Conservation (phyloP, 352 stramenopile genomes). For the Phytophthora hibernalis region DNA sequence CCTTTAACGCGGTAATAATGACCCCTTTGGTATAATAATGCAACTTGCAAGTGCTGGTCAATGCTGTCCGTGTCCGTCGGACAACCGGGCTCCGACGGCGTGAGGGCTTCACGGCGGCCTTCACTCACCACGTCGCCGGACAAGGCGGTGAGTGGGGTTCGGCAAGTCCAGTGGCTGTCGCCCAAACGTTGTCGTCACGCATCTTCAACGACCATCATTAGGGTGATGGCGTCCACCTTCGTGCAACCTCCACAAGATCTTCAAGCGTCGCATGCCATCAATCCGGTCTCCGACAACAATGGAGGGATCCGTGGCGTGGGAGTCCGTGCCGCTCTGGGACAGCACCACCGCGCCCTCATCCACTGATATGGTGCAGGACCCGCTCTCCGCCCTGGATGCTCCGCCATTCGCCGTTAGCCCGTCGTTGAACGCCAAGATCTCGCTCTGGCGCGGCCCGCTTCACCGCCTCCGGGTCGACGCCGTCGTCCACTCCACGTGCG, state of each 20-base stretch:
- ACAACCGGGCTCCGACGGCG: slow-evolving; percentile 18
- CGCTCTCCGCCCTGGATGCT: slow-evolving; percentile 1
- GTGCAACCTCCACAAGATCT: slow-evolving; percentile 20
- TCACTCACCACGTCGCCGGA: slow-evolving; percentile 20
- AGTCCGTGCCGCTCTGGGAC: slow-evolving; percentile 27
- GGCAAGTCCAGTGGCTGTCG: slow-evolving; percentile 8
- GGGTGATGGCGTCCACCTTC: slow-evolving; percentile 3
- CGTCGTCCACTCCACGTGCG: slow-evolving; percentile 85
- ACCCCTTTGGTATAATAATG: neutral
- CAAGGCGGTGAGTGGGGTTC: slow-evolving; percentile 22
- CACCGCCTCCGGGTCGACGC: slow-evolving; percentile 69
- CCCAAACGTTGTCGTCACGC: slow-evolving; percentile 18
- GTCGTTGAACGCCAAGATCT: slow-evolving; percentile 57
- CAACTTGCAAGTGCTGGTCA: neutral
- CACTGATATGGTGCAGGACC: slow-evolving; percentile 1
- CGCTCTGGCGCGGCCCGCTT: slow-evolving; percentile 63
- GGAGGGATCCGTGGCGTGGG: slow-evolving; percentile 15
- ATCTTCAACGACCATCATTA: slow-evolving; percentile 32
- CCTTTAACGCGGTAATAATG: neutral
- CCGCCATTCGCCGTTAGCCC: slow-evolving; percentile 38
- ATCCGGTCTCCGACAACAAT: slow-evolving; percentile 9
- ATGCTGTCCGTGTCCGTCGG: neutral
- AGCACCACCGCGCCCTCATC: neutral
- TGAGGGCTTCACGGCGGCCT: neutral
- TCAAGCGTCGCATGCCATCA: slow-evolving; percentile 13